Base-by-base conservation (phyloP, 2,329 filamentous ascomycete genomes). In the Stagonosporopsis chrysanthemi region DNA sequence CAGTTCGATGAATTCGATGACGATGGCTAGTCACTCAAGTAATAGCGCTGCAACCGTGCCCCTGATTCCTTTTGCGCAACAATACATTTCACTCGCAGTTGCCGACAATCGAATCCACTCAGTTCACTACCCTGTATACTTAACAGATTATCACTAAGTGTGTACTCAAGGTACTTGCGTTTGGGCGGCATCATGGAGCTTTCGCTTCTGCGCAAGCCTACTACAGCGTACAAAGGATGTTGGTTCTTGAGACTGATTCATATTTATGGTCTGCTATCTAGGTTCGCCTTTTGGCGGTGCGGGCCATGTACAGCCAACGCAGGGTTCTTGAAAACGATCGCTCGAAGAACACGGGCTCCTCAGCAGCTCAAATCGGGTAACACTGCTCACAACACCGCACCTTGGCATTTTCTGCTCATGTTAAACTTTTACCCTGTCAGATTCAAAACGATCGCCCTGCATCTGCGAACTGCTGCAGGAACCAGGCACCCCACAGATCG, bases 401-500 rank as follows among this genome's bases (percentile, higher is more conserved):
- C 41, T 42, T 46, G 42, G 28, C 22, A 28, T 36, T 36, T 38
- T 45, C 19, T 42, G 36, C 36, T 9, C 36, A 43, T 24, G 28
- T 36, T 15, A 28, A 50, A 56, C 28, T 36, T 33, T 39, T 48
- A 44, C 15, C 4, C 12, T 33, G 14, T 33, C 31, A 15, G 7
- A 33, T 33, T 49, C 38, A 52, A 52, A 23, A 44, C 42, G 47
- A 60, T 60, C 56, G 58, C 44, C 56, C 56, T 51, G 53, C 36
- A 52, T 52, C 42, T 33, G 56, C 43, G 45, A 43, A 53, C 42
- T 55, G 56, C 61, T 64, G 56, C 64, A 62, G 62, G 57, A 52
- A 58, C 60, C 54, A 59, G 46, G 53, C 60, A 47, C 62, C 49
- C 52, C 47, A 56, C 47, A 59, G 59, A 62, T 49, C 38, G 33